Base-by-base conservation (phyloP, 805 yeast genomes). In the Cyberlindnera amylophila region DNA sequence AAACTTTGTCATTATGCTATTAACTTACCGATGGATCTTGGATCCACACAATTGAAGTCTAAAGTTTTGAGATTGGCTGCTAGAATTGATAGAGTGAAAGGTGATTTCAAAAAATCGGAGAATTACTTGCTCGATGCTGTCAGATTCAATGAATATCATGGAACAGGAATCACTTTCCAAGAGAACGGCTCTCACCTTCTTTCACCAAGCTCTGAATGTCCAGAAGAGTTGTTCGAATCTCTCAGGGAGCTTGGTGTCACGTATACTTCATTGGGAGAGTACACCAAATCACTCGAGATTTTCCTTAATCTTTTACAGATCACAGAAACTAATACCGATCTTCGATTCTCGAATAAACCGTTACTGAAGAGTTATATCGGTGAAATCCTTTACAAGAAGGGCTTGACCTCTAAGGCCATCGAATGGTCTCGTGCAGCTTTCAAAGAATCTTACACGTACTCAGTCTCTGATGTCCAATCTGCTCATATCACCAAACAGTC, bases 341-440 rank as follows among this genome's bases (percentile, higher is more conserved):
- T 41, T 29, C 24, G n/a, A 14, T 30, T 27, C 6, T 21, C 39
- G 3, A 16, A 35, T 24, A 27, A 36, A 5, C 72, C 76, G 6
- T 46, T 70, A 34, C 40, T 72, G 28, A 68, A 67, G 49, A 58
- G 66, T 29, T 69, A 71, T 47, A 53, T 71, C 7, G 66, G 74
- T 33, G 76, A 72, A 48, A 49, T 72, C 6, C 45, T 71, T 2
- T 71, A 72, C 66, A 53, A 53, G 27, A 59, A 64, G 26, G 62
- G 63, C 1, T 39, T 62, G 3, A 49, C 58, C 3, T 32, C 50
- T 5, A 59, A 64, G 34, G 69, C 75, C 0, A 56, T 71, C n/a
- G 65, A 65, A 43, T 63, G 70, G 60, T 70, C 66, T 9, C 64
- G 66, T 42, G 67, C 67, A 27, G 59, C 69, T 3, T 67, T 67